Conservation (phyloP, 257 asterid genomes). For the Cynanchum wilfordii region DNA sequence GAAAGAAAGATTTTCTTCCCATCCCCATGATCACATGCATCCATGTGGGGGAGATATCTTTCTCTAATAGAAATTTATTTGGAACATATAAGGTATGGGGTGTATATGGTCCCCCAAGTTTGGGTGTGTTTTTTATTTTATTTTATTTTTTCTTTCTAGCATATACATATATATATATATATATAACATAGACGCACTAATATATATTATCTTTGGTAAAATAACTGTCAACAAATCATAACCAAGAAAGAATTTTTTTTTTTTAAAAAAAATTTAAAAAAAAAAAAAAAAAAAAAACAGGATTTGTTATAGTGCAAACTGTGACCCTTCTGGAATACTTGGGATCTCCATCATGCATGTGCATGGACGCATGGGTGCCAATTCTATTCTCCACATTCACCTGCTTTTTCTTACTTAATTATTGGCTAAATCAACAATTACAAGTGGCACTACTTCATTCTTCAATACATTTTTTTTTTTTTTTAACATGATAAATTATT, state of each 20-base stretch:
- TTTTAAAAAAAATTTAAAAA: too few species aligned
- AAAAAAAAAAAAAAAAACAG: background rate
- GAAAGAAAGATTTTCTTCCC: conserved; percentile 34
- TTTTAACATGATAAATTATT: too few species aligned
- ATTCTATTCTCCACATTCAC: background rate
- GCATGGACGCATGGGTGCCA: conserved; percentile 16
- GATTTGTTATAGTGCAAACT: background rate
- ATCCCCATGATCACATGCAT: conserved; percentile 49
- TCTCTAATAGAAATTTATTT: conserved; percentile 16
- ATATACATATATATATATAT: too few species aligned
- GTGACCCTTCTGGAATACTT: conserved; percentile 16
- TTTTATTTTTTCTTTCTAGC: background rate
- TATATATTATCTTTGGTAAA: conserved; percentile 21
- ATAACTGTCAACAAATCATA: conserved; percentile 9
- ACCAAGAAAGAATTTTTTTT: background rate
- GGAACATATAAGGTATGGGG: conserved; percentile 33
- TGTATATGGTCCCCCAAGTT: conserved; percentile 29
- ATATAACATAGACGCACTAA: conserved; percentile 7
- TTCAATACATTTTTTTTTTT: too few species aligned
- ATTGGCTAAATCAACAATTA: too few species aligned
- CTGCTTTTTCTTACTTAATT: too few species aligned
- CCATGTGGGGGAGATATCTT: conserved; percentile 35
- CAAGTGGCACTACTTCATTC: too few species aligned
- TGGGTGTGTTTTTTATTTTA: too few species aligned
- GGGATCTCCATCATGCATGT: conserved; percentile 24